phyloP scores from a whole-genome alignment of 352 stramenopile genomes.

The Paralagenidium karlingii region DNA sequence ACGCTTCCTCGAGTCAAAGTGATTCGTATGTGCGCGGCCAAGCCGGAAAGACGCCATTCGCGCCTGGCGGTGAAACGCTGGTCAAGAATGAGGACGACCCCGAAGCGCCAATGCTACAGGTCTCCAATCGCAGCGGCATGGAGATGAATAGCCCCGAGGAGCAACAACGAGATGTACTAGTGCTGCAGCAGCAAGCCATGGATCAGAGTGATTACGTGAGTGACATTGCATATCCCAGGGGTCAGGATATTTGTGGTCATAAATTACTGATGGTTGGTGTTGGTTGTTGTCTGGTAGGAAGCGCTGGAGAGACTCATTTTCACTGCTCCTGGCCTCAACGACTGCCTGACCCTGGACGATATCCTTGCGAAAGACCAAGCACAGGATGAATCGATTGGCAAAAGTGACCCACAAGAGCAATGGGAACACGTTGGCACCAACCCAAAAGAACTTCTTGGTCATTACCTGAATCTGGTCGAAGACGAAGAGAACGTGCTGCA shows the following conservation, averaged over 20 bases:
- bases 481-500: conserved; percentile 36
- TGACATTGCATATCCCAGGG: no score
- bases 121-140: neutral
- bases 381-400: neutral
- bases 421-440: conserved; percentile 30
- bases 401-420: neutral
- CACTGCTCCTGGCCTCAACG: conserved; percentile 31
- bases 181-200: no score
- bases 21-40: conserved; percentile 70
- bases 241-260: no score
- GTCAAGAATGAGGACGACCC: conserved; percentile 9
- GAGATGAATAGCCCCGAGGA: neutral
- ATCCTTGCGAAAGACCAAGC: conserved; percentile 6
- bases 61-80: conserved; percentile 47
- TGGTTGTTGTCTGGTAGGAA: conserved; percentile 1
- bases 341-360: conserved; percentile 36
- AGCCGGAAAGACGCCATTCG: conserved; percentile 68
- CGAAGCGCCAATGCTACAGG: neutral
- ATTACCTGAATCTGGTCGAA: conserved; percentile 50
- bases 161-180: no score
- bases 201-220: no score
- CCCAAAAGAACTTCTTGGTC: conserved; percentile 30
- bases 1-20: no score
- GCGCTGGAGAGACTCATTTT: conserved; percentile 31
- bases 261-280: no score